Evolutionary conservation across 495 filamentous ascomycete genomes (phyloP), one percentile per base, ranked within the genome.

Genomic region (Xylaria intraflava): DNA sequence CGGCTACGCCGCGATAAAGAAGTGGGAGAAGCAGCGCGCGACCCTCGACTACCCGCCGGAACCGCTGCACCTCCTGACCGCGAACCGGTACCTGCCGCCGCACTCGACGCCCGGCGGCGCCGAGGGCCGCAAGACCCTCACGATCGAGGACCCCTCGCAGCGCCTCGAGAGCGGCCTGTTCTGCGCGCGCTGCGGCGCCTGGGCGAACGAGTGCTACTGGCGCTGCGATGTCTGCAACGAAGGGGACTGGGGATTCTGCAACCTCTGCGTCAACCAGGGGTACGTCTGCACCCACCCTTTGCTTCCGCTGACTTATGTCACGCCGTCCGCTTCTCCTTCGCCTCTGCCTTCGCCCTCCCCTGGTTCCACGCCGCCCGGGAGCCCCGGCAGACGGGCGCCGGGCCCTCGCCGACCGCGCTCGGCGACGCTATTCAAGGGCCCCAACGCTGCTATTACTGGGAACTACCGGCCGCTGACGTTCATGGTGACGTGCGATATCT

Each of bases 211-310:
- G 20, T 88, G 85, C 64, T 90, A 84, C 64, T 96, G 89, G 90
- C 80, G 85, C 53, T 96, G 90, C 66, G 80, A 81, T 49, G 58
- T 73, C 33, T 96, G 90, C 69, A 94, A 95, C 60, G 84, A 91
- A 49, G 90, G 87, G 23, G 89, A 90, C 61, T 96, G 90, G 90
- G 90, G 90, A 0, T 95, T 88, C 61, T 96, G 90, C 69, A 85
- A 85, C 54, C 62, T 69, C 51, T 96, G 90, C 62, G 88, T 95
- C 24, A 88, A 88, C 41, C 81, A 82, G 66, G 87, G 84, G 11
- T 74, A 74, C 39, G 83, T 81, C 57, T 96, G 90, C 69, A 87
- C 82, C 0, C 90, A 96, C 61, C 72, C 83, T 0, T 71, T 96
- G 0, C 72, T 92, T 1, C 87, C 90, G 2, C 69, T 91, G 10